Evolutionary conservation across 1,284 basidiomycete genomes (phyloP).

Genomic region (Leccinum ponderosum): DNA sequence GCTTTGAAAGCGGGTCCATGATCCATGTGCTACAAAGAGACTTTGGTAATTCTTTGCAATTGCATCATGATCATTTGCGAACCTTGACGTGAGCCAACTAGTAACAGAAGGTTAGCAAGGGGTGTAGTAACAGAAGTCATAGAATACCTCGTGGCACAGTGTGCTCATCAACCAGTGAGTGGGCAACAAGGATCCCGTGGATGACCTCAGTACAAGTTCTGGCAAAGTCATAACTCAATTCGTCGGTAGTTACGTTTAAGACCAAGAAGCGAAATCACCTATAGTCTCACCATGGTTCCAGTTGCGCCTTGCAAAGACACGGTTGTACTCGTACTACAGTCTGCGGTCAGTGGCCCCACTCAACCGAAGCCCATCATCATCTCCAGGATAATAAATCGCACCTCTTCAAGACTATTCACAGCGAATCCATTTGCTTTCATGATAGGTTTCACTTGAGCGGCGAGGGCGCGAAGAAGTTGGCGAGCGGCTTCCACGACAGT

Average conservation of each 20-base stretch:
- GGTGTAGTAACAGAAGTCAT: background rate
- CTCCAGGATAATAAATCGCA: constrained; percentile 30
- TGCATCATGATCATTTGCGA: constrained; percentile 11
- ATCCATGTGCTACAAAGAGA: constrained; percentile 65
- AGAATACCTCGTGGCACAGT: constrained; percentile 76
- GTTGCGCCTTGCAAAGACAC: constrained; percentile 76
- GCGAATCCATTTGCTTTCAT: constrained; percentile 77
- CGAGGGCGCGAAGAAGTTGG: constrained; percentile 70
- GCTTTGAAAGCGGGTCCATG: constrained; percentile 74
- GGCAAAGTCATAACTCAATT: background rate
- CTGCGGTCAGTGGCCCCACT: constrained; percentile 6
- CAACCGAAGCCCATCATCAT: background rate
- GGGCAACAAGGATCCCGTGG: constrained; percentile 58
- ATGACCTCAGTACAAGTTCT: constrained; percentile 73
- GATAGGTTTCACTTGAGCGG: constrained; percentile 76
- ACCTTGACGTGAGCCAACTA: constrained; percentile 81
- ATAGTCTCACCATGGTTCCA: constrained; percentile 80
- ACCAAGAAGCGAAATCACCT: constrained; percentile 40
- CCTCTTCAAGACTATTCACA: constrained; percentile 81
- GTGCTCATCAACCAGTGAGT: constrained; percentile 72
- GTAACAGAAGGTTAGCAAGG: constrained; percentile 5
- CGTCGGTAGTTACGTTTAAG: background rate
- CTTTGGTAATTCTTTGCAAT: background rate
- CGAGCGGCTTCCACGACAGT: constrained; percentile 52
- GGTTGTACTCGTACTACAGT: constrained; percentile 68